Base-by-base conservation (phyloP, 768 basidiomycete species). In the Kockovaella imperatae region DNA sequence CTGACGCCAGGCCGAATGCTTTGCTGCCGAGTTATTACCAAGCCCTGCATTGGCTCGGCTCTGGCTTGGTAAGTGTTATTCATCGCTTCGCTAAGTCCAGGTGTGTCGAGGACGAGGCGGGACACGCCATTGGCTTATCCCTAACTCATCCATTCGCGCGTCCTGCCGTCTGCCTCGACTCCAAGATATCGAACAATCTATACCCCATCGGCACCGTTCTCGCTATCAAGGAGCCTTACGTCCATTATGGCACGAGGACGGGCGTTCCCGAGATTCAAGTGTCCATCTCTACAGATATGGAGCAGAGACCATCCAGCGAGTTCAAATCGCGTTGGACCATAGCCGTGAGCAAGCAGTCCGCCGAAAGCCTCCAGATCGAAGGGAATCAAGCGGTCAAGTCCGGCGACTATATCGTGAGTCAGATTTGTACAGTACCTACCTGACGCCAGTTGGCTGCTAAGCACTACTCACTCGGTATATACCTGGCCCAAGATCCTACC, bases 211-310 rank as follows among this genome's bases (percentile, higher is more conserved):
- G 49, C 11, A 18, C 42, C 14, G 21, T 44, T 14, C 23, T 50
- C 3, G 49, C 49, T 14, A 34, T 50, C n/a, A 15, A 18, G 21
- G 49, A 50, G 30, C 49, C 49, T 1, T 24, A 45, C 24, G 21
- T 50, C 25, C 31, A 17, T 10, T 49, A 42, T 20, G 39, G n/a
- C n/a, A n/a, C 11, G 4, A 2, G 32, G 1, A 31, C 1, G 2
- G 47, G 29, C n/a, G 4, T 14, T n/a, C 6, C 21, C n/a, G 47
- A 25, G 5, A 15, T 42, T 1, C 40, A 20, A 8, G 41, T 38
- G 1, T 41, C 34, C 13, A 35, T 50, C 1, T 34, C 49, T 7
- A 23, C 30, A 5, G 49, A 50, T 20, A 30, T 50, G 2, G 26
- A n/a, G 4, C 17, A 17, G 1, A 5, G 41, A 13, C 40, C 41